Base-by-base conservation (phyloP, 345 rosid species). In the Melaleuca quinquenervia region DNA sequence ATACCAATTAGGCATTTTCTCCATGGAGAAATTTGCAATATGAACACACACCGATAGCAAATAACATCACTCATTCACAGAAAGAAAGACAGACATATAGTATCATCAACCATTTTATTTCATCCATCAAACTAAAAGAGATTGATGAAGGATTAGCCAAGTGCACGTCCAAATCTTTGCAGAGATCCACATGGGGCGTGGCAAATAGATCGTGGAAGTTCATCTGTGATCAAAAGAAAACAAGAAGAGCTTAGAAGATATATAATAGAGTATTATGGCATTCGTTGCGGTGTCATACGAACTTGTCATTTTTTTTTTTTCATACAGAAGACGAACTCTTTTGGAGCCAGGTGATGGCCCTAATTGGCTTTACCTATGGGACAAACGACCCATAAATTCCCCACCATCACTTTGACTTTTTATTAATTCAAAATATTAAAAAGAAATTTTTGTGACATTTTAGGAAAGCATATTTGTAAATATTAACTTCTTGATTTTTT, bases 121-220 rank as follows among this genome's bases (percentile, higher is more conserved):
- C 36, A 60, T 6, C 36, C 74, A 6, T 27, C 9, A 60, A 58
- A 60, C 0, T 0, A 7, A 58, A 58, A 11, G 32, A 58, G 32
- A 58, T n/a, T 11, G 26, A 58, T 15, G 11, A n/a, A n/a, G 64
- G 14, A 58, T n/a, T n/a, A 13, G 32, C 11, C n/a, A 13, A n/a
- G 32, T n/a, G 32, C 0, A 58, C 7, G 32, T 58, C 32, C 0
- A n/a, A 58, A 58, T n/a, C 16, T n/a, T 1, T 11, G 8, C 5
- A 16, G 64, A 58, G 41, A 27, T 27, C 36, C 74, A 27, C 0
- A 6, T 27, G 74, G 20, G 0, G 0, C 13, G 0, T 13, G 41
- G 36, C 36, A 60, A 27, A 60, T 27, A 60, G 20, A 60, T 60
- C 20, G 15, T 60, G 20, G 41, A 0, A 60, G 3, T 0, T n/a